Base-by-base conservation (phyloP, 2,329 filamentous ascomycete species). In the Lithohypha guttulata region DNA sequence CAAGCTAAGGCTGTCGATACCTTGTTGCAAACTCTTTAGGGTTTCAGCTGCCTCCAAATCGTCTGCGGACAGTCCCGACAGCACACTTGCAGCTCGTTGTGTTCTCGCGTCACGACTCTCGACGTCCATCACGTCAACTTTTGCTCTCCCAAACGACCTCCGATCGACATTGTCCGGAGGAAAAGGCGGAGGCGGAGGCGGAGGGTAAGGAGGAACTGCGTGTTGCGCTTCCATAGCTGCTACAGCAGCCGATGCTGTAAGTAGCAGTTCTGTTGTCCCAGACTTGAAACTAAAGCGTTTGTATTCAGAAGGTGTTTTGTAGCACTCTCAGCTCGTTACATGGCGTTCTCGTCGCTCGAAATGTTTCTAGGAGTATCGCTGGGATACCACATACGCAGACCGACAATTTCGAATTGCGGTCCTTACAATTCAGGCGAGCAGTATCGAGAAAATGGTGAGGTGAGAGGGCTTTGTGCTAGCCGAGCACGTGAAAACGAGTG, bases 1-100 rank as follows among this genome's bases (percentile, higher is more conserved):
- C 20, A 13, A 3, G 4, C 2, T 8, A n/a, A 18, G 3, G 21
- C 19, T 2, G 14, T 27, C 31, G 23, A 55, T 64, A 85, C 81
- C 80, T 52, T 81, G 77, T 60, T 78, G 71, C 44, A 87, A 67
- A 50, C 84, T 79, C 34, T 81, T 81, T 10, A 87, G 64, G 6
- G 82, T 82, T 59, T 86, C 80, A 20, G 82, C 82, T 17, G 82
- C 82, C 49, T 68, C 64, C 34, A 68, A 58, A 44, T 68, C 65
- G 47, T 68, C 64, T 55, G 66, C 42, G 8, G 51, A 53, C 51
- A 53, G 43, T 13, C 51, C 63, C 23, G 65, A 68, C 35, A 67
- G 51, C 26, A 65, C 63, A 50, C 64, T 66, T 41, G 59, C 60
- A 26, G 59, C 63, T 46, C 63, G 60, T 50, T 55, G 59, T 44